These are phyloP conservation scores for Fusarium mundagurra DNA, from an alignment of 2,329 filamentous ascomycete species.

Conservation along the genomic window DNA sequence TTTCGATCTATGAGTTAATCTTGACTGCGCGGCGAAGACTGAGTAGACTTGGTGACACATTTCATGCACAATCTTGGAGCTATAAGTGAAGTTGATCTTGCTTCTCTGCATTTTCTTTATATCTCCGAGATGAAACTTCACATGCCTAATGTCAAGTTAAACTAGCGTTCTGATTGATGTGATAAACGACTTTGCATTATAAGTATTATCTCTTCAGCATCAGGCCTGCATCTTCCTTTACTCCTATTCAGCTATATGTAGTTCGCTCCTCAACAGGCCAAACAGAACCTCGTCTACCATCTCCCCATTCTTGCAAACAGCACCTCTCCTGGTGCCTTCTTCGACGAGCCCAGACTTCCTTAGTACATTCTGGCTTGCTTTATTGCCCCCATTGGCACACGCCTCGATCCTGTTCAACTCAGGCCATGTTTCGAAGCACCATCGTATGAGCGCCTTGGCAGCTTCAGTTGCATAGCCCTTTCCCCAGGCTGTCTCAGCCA, in stretches of 20 bases:
- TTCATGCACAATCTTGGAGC: background rate
- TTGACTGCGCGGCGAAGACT: background rate
- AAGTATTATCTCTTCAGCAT: background rate
- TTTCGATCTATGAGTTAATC: background rate
- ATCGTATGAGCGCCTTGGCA: slow-evolving; percentile 50
- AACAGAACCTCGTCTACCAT: slow-evolving; percentile 51
- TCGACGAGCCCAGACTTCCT: slow-evolving; percentile 53
- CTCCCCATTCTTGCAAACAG: slow-evolving; percentile 54
- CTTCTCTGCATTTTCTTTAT: background rate
- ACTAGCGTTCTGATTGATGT: background rate
- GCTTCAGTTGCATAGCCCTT: slow-evolving; percentile 57
- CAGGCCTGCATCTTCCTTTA: background rate
- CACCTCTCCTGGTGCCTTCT: slow-evolving; percentile 56
- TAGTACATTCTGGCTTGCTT: slow-evolving; percentile 55
- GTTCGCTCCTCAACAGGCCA: slow-evolving; percentile 53
- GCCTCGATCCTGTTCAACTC: slow-evolving; percentile 56
- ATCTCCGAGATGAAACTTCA: background rate
- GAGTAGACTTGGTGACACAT: background rate
- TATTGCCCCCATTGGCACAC: slow-evolving; percentile 50
- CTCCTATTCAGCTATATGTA: background rate
- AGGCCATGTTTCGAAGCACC: slow-evolving; percentile 56
- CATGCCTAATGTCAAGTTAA: background rate
- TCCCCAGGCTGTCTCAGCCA: slow-evolving; percentile 56
- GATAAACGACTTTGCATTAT: background rate
- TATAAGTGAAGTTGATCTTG: background rate